A percentile compares a stretch with the other conserved stretches of the same genome.
Conservation (phyloP, 257 asterid species). For the Gentiana dahurica region DNA sequence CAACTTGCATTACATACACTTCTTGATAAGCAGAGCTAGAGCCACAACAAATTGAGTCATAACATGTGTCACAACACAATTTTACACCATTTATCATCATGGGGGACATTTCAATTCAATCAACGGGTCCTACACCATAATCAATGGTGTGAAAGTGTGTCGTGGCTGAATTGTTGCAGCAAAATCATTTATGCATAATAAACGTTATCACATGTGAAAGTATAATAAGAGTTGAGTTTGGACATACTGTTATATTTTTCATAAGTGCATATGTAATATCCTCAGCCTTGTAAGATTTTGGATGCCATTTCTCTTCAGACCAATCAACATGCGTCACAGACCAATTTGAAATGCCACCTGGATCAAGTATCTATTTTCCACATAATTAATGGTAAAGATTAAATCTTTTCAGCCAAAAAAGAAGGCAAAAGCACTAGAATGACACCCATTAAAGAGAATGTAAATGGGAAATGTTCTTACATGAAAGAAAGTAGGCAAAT, state of each 20-base stretch:
- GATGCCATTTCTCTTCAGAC: slow-evolving; percentile 94
- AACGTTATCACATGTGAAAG: too few species aligned
- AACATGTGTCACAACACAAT: too few species aligned
- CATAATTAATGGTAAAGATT: slow-evolving; percentile 6
- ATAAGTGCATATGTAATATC: slow-evolving; percentile 51
- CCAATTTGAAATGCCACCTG: slow-evolving; percentile 78
- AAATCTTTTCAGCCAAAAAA: slow-evolving; percentile 1
- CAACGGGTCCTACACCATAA: too few species aligned
- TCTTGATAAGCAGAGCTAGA: not conserved
- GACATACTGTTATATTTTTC: slow-evolving; percentile 68
- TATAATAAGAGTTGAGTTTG: not conserved
- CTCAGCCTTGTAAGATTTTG: slow-evolving; percentile 56
- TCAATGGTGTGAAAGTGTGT: too few species aligned
- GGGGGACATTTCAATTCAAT: too few species aligned
- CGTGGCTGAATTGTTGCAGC: too few species aligned
- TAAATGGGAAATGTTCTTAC: slow-evolving; percentile 32
- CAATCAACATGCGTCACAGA: slow-evolving; percentile 85
- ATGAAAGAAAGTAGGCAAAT: slow-evolving; percentile 78
- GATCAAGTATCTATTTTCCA: slow-evolving; percentile 58
- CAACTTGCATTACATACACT: not conserved
- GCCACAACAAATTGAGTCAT: not conserved
- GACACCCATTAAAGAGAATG: not conserved
- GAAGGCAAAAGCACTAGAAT: slow-evolving; percentile 4
- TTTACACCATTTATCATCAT: too few species aligned
- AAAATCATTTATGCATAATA: too few species aligned